Percentiles rank a stretch among this genome's conserved stretches.
These are phyloP conservation scores for Aureoboletus auriporus DNA, from an alignment of 768 basidiomycete genomes.

Conservation along the genomic window DNA sequence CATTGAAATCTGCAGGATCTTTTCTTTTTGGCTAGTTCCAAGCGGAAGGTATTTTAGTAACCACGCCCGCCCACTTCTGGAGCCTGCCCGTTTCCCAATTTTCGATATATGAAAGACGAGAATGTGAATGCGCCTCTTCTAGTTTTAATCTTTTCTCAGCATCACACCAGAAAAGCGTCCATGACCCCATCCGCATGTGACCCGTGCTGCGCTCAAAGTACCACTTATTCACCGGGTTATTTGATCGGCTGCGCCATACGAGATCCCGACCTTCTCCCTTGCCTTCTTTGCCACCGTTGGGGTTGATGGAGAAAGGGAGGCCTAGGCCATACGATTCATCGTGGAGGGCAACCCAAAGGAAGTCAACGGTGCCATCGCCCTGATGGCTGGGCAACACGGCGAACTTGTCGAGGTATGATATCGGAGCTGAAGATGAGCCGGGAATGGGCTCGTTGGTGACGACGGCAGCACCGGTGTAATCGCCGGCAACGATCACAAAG, in stretches of 20 bases:
- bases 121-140: conserved; percentile 61
- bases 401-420: conserved; percentile 98
- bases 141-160: conserved; percentile 80
- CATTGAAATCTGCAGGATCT: background rate
- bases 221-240: conserved; percentile 99
- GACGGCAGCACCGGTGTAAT: conserved; percentile 92
- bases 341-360: conserved; percentile 97
- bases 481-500: conserved; percentile 90
- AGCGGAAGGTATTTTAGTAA: conserved; percentile 69
- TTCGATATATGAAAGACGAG: conserved; percentile 68
- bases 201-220: conserved; percentile 96
- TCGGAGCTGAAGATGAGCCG: conserved; percentile 36
- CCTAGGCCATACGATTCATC: conserved; percentile 98
- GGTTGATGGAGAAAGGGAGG: conserved; percentile 88
- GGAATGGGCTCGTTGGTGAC: conserved; percentile 65
- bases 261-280: conserved; percentile 88
- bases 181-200: conserved; percentile 78
- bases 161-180: conserved; percentile 99
- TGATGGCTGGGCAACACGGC: conserved; percentile 93
- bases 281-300: conserved; percentile 90
- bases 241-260: conserved; percentile 89
- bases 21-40: conserved; percentile 49
- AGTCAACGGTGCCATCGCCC: conserved; percentile 98
- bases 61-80: conserved; percentile 61
- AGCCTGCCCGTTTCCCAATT: conserved; percentile 74